Base-by-base conservation (phyloP, 2,329 filamentous ascomycete genomes). In the Xylariaceae sp. region DNA sequence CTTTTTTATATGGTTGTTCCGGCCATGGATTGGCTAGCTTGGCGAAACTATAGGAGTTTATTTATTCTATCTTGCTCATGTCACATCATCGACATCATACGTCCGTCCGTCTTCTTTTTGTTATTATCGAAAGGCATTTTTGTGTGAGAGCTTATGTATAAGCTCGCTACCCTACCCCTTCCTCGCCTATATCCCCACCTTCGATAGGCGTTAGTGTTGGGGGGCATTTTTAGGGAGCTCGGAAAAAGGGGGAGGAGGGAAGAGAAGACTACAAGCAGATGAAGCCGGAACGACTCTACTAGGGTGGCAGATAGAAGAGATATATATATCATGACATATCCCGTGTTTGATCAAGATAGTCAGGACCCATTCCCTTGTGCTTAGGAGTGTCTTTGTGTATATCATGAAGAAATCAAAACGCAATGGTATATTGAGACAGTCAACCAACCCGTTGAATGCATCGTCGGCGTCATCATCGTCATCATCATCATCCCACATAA, bases 41-140 rank as follows among this genome's bases (percentile, higher is more conserved):
- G 50, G 62, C 58, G 56, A 60, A 59, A 32, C 40, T 56, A 60
- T 52, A 61, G 61, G 63, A 56, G 61, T 59, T 58, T 47, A 44
- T 47, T 23, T 44, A 23, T 49, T 54, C 57, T 53, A 21, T 56
- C 40, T 52, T 56, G 37, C 49, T 52, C 40, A 46, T 37, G 32
- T 16, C 12, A 10, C 32, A 37, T 14, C 5, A 37, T 37, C 32
- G 14, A 37, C 32, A 37, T 10, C 32, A 37, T 10, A 12, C 14
- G 14, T 3, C 14, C 32, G 14, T 16, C 6, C 23, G 23, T 26
- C 14, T 37, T 37, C 14, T 37, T 37, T 37, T 37, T 37, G 32
- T 37, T 14, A 37, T 16, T 7, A 37, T 7, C 14, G 32, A 26
- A 26, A n/a, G n/a, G n/a, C n/a, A n/a, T n/a, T n/a, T n/a, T n/a